Conservation (phyloP, 73 alveolate species). For the Paramecium pentaurelia region DNA sequence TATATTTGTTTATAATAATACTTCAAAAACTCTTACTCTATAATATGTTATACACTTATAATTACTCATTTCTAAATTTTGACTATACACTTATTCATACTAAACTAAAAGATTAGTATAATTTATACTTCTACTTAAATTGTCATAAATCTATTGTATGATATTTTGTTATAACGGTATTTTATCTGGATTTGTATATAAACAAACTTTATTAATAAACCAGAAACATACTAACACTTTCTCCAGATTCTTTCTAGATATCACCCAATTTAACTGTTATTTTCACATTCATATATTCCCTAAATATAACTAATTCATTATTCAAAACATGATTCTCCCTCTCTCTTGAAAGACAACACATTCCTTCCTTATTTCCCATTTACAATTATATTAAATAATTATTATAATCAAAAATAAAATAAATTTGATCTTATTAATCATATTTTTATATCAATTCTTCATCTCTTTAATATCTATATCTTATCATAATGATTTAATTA, state of each 20-base stretch:
- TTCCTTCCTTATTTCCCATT: conserved; percentile 2
- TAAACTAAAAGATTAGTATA: background rate
- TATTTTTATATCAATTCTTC: background rate
- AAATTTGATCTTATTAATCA: background rate
- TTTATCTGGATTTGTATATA: conserved; percentile 16
- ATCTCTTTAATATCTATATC: background rate
- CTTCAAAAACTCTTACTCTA: background rate
- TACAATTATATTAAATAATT: background rate
- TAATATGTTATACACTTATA: conserved; percentile 11
- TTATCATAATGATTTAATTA: no score
- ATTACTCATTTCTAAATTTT: background rate
- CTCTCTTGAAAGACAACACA: conserved; percentile 48
- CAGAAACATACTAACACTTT: background rate
- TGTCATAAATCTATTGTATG: background rate
- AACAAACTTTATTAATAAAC: background rate
- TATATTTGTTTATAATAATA: background rate
- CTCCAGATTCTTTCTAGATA: conserved; percentile 26
- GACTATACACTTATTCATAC: background rate
- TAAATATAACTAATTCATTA: conserved; percentile 23
- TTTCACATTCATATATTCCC: background rate
- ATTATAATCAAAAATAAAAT: background rate
- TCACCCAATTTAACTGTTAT: conserved; percentile 23
- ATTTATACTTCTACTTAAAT: background rate
- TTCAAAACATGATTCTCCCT: conserved; percentile 26
- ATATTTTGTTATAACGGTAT: background rate